Percentiles rank a stretch among this genome's conserved stretches.
phyloP scores from a whole-genome alignment of 495 filamentous ascomycete genomes.

The Aspergillus haitiensis region DNA sequence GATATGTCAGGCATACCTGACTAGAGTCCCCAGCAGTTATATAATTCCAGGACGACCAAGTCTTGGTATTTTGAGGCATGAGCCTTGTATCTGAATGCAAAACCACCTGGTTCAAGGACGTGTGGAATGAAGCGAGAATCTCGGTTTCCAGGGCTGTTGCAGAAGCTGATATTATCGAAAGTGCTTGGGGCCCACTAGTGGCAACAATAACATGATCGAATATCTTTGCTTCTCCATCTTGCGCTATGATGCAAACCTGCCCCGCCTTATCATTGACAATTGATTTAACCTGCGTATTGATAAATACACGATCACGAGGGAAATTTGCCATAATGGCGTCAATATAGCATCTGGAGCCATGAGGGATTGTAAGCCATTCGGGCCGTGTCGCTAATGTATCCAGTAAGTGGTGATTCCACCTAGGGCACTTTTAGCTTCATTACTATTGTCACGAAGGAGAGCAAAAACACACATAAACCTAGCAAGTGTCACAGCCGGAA shows the following conservation, averaged over 20 bases:
- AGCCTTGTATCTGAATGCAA: slow-evolving; percentile 7
- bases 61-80: not conserved
- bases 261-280: not conserved
- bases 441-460: not conserved
- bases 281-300: slow-evolving; percentile 2
- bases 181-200: slow-evolving; percentile 4
- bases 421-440: not conserved
- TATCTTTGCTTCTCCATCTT: not conserved
- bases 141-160: not conserved
- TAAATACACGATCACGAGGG: not conserved
- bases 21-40: not conserved
- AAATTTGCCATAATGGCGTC: slow-evolving; percentile 9
- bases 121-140: slow-evolving; percentile 6
- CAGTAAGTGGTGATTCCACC: slow-evolving; percentile 13
- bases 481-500: slow-evolving; percentile 5
- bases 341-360: slow-evolving; percentile 11
- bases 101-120: slow-evolving; percentile 5
- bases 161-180: slow-evolving; percentile 8
- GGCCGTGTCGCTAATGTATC: not conserved
- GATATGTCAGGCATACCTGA: slow-evolving; percentile 13
- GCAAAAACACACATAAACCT: slow-evolving; percentile 3
- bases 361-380: slow-evolving; percentile 2
- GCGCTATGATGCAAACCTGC: not conserved
- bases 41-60: slow-evolving; percentile 14
- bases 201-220: slow-evolving; percentile 15